Conservation (phyloP, 129 eudicot species). For the Centrapalus pauciflorus region DNA sequence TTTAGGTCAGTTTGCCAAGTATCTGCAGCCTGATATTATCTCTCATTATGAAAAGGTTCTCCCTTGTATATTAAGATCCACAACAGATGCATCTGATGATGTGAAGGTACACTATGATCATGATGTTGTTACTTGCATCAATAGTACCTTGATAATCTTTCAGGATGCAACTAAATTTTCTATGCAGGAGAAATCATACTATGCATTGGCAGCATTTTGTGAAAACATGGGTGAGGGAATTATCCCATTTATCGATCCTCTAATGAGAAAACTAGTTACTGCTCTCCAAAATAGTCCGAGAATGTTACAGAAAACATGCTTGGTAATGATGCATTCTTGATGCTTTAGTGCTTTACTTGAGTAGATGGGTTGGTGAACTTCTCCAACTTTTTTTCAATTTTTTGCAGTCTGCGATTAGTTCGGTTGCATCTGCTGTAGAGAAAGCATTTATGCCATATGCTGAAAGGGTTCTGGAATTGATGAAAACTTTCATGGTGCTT, state of each 20-base stretch:
- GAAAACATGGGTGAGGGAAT: constrained; percentile 91
- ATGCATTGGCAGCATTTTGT: constrained; percentile 93
- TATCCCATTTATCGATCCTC: constrained; percentile 73
- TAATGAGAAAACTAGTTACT: constrained; percentile 65
- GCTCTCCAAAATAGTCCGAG: constrained; percentile 78
- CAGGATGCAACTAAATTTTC: not conserved
- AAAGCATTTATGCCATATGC: constrained; percentile 85
- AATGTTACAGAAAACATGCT: constrained; percentile 82
- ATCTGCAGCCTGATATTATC: constrained; percentile 88
- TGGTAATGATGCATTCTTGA: constrained; percentile 44
- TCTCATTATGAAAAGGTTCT: constrained; percentile 76
- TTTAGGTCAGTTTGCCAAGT: constrained; percentile 82
- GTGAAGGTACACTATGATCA: constrained; percentile 61
- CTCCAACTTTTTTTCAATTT: constrained; percentile 7
- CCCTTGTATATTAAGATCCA: constrained; percentile 69
- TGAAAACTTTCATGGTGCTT: constrained; percentile 78
- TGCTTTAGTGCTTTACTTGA: constrained; percentile 16
- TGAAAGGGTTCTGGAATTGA: constrained; percentile 81
- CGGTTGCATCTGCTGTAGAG: constrained; percentile 88
- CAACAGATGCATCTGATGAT: constrained; percentile 79
- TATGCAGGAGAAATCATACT: constrained; percentile 87
- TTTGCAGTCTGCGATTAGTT: constrained; percentile 87
- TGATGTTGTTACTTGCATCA: not conserved
- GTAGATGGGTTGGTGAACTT: not conserved
- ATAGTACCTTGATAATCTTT: not conserved